A percentile compares a stretch with the other conserved stretches of the same genome.
Conservation (phyloP, 768 basidiomycete species). For the Tricholoma terreum region DNA sequence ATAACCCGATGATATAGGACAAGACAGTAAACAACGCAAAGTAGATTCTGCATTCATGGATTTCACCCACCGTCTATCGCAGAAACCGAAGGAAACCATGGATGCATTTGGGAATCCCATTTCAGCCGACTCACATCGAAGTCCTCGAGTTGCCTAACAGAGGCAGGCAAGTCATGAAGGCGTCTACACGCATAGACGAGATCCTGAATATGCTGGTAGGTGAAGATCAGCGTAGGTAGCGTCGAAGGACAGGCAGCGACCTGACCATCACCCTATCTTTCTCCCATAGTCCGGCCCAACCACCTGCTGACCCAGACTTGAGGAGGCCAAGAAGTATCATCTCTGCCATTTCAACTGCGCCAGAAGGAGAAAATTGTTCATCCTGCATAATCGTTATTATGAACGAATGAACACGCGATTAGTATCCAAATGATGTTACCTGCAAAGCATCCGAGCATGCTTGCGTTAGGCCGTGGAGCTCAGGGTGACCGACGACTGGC, state of each 20-base stretch:
- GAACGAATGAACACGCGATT: background rate
- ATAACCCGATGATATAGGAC: background rate
- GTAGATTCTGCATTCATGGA: background rate
- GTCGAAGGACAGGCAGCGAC: background rate
- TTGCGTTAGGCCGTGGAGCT: constrained; percentile 46
- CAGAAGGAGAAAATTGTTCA: constrained; percentile 37
- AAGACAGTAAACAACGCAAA: background rate
- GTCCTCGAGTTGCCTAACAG: constrained; percentile 27
- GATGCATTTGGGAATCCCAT: constrained; percentile 47
- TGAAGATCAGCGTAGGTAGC: background rate
- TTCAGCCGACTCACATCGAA: constrained; percentile 41
- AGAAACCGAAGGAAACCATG: constrained; percentile 47
- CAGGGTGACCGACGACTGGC: constrained; percentile 51
- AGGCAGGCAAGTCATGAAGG: constrained; percentile 36
- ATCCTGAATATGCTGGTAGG: constrained; percentile 37
- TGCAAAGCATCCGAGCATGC: constrained; percentile 37
- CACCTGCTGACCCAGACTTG: constrained; percentile 24
- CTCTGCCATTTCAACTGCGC: constrained; percentile 42
- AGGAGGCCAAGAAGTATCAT: constrained; percentile 32
- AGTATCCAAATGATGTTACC: constrained; percentile 22
- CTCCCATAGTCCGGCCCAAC: constrained; percentile 46
- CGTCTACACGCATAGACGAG: constrained; percentile 35
- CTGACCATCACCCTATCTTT: constrained; percentile 46
- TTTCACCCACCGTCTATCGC: constrained; percentile 8
- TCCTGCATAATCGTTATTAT: constrained; percentile 26